phyloP scores from a whole-genome alignment of 129 eudicot species.

The Flaveria sonorensis region DNA sequence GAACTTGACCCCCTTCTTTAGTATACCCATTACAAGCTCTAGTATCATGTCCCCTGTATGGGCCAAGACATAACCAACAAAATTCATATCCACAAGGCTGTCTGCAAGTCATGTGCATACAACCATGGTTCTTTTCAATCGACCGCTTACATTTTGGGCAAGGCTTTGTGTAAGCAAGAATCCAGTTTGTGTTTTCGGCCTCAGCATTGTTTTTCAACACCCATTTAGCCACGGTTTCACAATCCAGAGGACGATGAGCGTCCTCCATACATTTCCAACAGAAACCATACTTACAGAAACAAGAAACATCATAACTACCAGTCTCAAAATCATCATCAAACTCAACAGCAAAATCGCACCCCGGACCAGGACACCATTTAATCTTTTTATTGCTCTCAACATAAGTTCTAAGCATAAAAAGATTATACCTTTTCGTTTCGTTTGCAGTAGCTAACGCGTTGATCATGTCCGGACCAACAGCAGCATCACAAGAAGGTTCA shows the following conservation, averaged over 20 bases:
- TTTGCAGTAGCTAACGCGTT: conserved; percentile 17
- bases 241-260: conserved; percentile 59
- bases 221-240: conserved; percentile 56
- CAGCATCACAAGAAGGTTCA: conserved; percentile 46
- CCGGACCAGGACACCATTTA: conserved; percentile 69
- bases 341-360: conserved; percentile 52
- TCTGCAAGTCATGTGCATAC: conserved; percentile 60
- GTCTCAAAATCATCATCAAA: conserved; percentile 40
- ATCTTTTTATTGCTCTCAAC: conserved; percentile 44
- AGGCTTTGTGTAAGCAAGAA: conserved; percentile 52
- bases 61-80: conserved; percentile 56
- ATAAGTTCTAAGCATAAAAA: conserved; percentile 45
- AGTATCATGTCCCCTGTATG: conserved; percentile 8
- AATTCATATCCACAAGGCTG: conserved; percentile 48
- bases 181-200: conserved; percentile 57
- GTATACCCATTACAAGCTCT: conserved; percentile 26
- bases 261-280: conserved; percentile 66
- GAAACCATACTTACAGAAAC: conserved; percentile 43
- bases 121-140: conserved; percentile 58
- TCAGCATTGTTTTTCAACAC: conserved; percentile 46
- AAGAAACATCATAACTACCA: conserved; percentile 48
- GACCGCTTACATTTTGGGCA: conserved; percentile 59
- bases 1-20: conserved; percentile 15
- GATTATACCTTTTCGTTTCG: conserved; percentile 42
- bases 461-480: conserved; percentile 45